Percentiles rank a stretch among this genome's conserved stretches.
Evolutionary conservation across 164 flowering plant genomes (phyloP).

Genomic region (Sedum album): DNA sequence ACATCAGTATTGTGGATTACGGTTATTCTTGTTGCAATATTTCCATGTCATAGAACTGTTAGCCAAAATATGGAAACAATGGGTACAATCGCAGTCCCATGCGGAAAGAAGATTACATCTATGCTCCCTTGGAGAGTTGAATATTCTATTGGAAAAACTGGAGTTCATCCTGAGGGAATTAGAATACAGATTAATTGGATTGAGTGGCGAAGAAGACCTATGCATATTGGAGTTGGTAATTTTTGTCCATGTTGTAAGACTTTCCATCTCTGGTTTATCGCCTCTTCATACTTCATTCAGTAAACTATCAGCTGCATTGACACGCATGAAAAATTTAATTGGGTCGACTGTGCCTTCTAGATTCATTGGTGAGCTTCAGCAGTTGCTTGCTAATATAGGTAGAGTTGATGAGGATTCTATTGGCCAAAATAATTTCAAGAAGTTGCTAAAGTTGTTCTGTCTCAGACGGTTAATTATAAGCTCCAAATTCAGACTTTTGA

Average conservation of each 20-base stretch:
- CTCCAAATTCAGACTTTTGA: conserved; percentile 27
- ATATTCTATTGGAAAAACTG: conserved; percentile 36
- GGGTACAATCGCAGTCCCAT: conserved; percentile 31
- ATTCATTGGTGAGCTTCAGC: conserved; percentile 37
- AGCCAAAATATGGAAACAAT: conserved; percentile 20
- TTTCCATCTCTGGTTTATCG: conserved; percentile 29
- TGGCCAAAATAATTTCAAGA: conserved; percentile 20
- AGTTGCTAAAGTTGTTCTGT: conserved; percentile 31
- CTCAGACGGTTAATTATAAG: conserved; percentile 26
- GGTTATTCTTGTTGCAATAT: conserved; percentile 45
- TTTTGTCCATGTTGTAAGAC: conserved; percentile 32
- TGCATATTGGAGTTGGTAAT: conserved; percentile 52
- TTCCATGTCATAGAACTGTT: conserved; percentile 36
- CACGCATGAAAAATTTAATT: conserved; percentile 30
- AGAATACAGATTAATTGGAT: conserved; percentile 42
- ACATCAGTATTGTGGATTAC: conserved; percentile 21
- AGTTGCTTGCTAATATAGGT: conserved; percentile 17
- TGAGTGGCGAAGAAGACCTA: conserved; percentile 42
- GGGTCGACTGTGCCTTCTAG: conserved; percentile 29
- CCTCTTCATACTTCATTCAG: conserved; percentile 18
- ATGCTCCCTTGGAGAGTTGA: conserved; percentile 22
- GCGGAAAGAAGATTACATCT: conserved; percentile 12
- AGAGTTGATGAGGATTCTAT: conserved; percentile 7
- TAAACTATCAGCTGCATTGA: conserved; percentile 29
- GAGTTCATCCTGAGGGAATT: conserved; percentile 38